These are phyloP conservation scores for Ballota nigra DNA, from an alignment of 257 asterid genomes.

Conservation along the genomic window DNA sequence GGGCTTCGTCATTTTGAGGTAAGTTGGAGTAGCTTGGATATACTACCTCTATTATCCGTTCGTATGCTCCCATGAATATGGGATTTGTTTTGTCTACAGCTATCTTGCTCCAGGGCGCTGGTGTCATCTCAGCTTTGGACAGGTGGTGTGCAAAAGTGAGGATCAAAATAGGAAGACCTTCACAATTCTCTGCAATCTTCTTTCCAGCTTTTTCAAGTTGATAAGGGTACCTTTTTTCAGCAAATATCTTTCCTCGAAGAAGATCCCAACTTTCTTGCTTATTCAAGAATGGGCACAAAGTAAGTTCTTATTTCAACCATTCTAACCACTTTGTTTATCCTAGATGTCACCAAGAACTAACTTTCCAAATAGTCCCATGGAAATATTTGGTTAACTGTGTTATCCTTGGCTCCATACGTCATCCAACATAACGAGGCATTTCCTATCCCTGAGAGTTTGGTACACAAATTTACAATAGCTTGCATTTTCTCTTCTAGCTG, in stretches of 20 bases:
- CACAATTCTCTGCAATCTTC: conserved; percentile 22
- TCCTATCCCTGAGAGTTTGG: too few species aligned
- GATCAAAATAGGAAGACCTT: conserved; percentile 33
- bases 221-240: not conserved
- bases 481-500: too few species aligned
- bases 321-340: not conserved
- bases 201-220: conserved; percentile 7
- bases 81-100: conserved; percentile 2
- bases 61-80: not conserved
- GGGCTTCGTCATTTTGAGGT: not conserved
- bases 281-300: not conserved
- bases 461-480: too few species aligned
- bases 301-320: fast-evolving
- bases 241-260: conserved; percentile 1
- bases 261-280: conserved; percentile 19
- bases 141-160: conserved; percentile 8
- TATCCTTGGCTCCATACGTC: too few species aligned
- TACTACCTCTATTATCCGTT: not conserved
- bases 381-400: too few species aligned
- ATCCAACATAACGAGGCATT: too few species aligned
- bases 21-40: not conserved
- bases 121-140: not conserved
- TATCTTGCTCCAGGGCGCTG: conserved; percentile 6
- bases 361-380: too few species aligned
- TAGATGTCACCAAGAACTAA: conserved; percentile 9